Evolutionary conservation across 441 rosid genomes (phyloP).

Genomic region (Erodium trifolium): DNA sequence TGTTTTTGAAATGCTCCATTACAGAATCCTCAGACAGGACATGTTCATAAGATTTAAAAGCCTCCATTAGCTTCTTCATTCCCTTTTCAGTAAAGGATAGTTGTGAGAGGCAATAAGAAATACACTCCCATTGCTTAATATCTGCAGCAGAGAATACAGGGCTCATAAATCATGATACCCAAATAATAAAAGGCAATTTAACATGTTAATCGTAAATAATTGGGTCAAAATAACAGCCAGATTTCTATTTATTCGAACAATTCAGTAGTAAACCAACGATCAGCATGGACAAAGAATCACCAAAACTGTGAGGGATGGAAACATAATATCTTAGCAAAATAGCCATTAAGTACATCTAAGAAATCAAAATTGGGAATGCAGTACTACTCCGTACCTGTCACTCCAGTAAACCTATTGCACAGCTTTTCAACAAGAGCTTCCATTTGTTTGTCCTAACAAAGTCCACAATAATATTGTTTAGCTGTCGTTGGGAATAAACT

Average conservation of each 20-base stretch:
- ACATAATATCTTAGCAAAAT: not conserved
- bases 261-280: no score
- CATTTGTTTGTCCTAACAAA: slow-evolving; percentile 88
- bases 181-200: not conserved
- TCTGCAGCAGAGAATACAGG: slow-evolving; percentile 45
- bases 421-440: slow-evolving; percentile 97
- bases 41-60: slow-evolving; percentile 79
- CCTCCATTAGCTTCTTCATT: slow-evolving; percentile 78
- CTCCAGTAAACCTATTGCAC: slow-evolving; percentile 92
- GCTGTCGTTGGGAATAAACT: slow-evolving; percentile 9
- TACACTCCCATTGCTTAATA: slow-evolving; percentile 80
- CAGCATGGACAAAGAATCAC: no score
- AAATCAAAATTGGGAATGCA: not conserved
- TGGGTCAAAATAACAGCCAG: not conserved
- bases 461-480: slow-evolving; percentile 13
- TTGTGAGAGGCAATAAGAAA: slow-evolving; percentile 92
- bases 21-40: slow-evolving; percentile 75
- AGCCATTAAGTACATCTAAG: not conserved
- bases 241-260: not conserved
- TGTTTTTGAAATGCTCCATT: slow-evolving; percentile 81
- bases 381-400: slow-evolving; percentile 45
- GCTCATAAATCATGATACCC: slow-evolving; percentile 6
- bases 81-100: slow-evolving; percentile 93
- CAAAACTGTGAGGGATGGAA: not conserved
- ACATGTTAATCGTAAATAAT: not conserved